Evolutionary conservation across 768 basidiomycete species (phyloP).

Genomic region (Galerina marginata): DNA sequence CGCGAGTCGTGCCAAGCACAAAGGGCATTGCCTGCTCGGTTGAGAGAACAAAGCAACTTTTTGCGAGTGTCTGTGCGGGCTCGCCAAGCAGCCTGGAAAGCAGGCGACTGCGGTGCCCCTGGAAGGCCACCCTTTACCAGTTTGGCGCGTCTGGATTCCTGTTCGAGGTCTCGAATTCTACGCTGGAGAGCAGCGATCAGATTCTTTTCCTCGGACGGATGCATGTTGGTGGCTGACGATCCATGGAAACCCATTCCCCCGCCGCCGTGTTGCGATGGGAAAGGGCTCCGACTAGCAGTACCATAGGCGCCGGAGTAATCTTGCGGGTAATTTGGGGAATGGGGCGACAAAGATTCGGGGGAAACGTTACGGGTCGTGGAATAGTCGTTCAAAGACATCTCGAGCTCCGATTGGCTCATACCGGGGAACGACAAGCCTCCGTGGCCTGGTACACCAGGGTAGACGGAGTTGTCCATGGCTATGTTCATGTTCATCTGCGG

Average conservation of each 20-base stretch:
- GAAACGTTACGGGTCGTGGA: constrained; percentile 39
- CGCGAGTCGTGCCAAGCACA: constrained; percentile 92
- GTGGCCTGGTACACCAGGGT: constrained; percentile 32
- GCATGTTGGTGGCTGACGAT: constrained; percentile 20
- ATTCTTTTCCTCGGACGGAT: constrained; percentile 31
- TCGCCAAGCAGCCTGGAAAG: constrained; percentile 70
- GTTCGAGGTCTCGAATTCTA: constrained; percentile 67
- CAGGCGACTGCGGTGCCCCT: constrained; percentile 44
- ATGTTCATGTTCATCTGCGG: constrained; percentile 27
- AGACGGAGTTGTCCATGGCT: constrained; percentile 31
- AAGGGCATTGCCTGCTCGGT: constrained; percentile 86
- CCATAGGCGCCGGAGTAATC: constrained; percentile 14
- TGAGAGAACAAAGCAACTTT: constrained; percentile 77
- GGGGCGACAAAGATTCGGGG: constrained; percentile 46
- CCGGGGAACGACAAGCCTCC: constrained; percentile 21
- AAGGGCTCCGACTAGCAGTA: constrained; percentile 8
- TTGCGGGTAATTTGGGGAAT: constrained; percentile 30
- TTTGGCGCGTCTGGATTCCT: constrained; percentile 55
- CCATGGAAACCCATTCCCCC: constrained; percentile 22
- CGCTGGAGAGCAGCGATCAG: constrained; percentile 55
- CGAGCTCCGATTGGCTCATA: constrained; percentile 25
- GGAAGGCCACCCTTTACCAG: constrained; percentile 20
- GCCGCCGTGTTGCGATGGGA: constrained; percentile 16
- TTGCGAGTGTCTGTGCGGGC: constrained; percentile 75
- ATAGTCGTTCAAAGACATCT: constrained; percentile 28